Evolutionary conservation across 2,329 filamentous ascomycete genomes (phyloP).

Genomic region (Talaromyces sp.): DNA sequence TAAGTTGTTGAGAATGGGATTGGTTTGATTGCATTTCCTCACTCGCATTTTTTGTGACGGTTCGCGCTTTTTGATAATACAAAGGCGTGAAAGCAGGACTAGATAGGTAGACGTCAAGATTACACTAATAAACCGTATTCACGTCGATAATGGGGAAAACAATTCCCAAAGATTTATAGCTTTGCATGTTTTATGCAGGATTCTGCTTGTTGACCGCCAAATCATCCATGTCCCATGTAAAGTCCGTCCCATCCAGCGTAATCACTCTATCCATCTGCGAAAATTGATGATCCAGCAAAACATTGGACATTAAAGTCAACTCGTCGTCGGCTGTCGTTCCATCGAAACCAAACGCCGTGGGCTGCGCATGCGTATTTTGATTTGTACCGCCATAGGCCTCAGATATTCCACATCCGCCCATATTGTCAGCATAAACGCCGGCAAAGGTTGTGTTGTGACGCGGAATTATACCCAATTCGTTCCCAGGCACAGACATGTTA

Average conservation of each 20-base stretch:
- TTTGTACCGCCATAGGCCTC: neutral
- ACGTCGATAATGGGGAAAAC: too few species aligned
- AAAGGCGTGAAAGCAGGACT: too few species aligned
- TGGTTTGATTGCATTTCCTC: slow-evolving; percentile 8
- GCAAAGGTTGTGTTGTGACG: neutral
- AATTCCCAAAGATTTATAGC: too few species aligned
- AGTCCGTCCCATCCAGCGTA: slow-evolving; percentile 16
- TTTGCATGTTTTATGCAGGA: too few species aligned
- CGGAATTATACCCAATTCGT: neutral
- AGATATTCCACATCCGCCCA: too few species aligned
- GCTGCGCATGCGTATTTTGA: neutral
- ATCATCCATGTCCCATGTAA: slow-evolving; percentile 4
- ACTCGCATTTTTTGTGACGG: neutral
- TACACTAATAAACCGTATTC: too few species aligned
- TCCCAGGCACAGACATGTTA: neutral
- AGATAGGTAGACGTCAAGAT: too few species aligned
- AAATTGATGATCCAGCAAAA: slow-evolving; percentile 21
- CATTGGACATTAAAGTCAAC: slow-evolving; percentile 17
- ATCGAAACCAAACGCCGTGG: neutral
- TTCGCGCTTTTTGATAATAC: too few species aligned
- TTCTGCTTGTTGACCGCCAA: too few species aligned
- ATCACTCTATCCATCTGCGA: slow-evolving; percentile 23
- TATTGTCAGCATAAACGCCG: neutral
- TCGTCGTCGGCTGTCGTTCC: slow-evolving; percentile 14
- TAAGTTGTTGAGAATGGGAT: slow-evolving; percentile 26